Percentiles rank a stretch among this genome's conserved stretches.
Conservation (phyloP, 306 rosid genomes). For the Albizia julibrissin region DNA sequence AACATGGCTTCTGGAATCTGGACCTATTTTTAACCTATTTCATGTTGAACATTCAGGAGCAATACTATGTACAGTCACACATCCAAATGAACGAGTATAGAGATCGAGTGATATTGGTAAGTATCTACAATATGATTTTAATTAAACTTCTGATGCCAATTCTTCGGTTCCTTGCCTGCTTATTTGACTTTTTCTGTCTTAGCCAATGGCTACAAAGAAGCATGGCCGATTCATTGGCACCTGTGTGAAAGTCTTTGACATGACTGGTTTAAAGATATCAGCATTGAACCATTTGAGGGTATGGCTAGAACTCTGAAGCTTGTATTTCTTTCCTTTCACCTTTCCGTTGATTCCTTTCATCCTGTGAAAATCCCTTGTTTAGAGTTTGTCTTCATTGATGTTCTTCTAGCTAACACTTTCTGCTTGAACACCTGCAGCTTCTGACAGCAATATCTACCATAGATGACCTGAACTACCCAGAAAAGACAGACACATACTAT, state of each 20-base stretch:
- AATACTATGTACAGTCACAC: conserved; percentile 90
- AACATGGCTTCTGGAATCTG: not conserved
- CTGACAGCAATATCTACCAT: conserved; percentile 85
- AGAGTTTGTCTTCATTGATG: not conserved
- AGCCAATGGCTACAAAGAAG: conserved; percentile 81
- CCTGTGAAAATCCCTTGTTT: not conserved
- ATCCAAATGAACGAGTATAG: conserved; percentile 93
- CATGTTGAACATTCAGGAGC: conserved; percentile 57
- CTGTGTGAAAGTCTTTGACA: conserved; percentile 86
- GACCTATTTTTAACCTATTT: conserved; percentile 9
- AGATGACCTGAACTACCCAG: conserved; percentile 97
- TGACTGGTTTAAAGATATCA: conserved; percentile 90
- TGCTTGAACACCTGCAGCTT: conserved; percentile 59
- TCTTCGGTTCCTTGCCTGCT: conserved; percentile 12
- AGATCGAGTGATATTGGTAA: conserved; percentile 84
- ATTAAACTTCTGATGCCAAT: conserved; percentile 13
- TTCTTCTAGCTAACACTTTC: conserved; percentile 33
- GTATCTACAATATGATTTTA: conserved; percentile 29
- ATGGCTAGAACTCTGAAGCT: conserved; percentile 15
- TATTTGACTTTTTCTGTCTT: conserved; percentile 31
- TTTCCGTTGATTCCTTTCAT: not conserved
- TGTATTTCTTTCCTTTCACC: not conserved
- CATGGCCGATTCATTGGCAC: conserved; percentile 75
- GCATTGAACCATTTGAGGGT: conserved; percentile 91
- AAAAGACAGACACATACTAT: conserved; percentile 89